Base-by-base conservation (phyloP, 1,139 yeast species). In the Geotrichum cucujoidarum region DNA sequence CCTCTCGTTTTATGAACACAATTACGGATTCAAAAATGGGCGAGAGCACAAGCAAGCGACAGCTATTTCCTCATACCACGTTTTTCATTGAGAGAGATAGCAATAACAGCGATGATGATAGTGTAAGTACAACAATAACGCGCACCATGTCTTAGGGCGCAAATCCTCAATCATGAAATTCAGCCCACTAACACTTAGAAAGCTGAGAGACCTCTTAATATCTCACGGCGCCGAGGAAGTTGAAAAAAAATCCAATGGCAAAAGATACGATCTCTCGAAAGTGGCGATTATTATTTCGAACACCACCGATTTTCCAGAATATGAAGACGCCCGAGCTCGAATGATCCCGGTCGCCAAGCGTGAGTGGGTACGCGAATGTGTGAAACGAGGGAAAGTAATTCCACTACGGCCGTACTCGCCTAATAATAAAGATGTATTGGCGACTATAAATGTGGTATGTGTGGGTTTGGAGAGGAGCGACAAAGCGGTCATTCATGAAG, bases 261-360 rank as follows among this genome's bases (percentile, higher is more conserved):
- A 18, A 24, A 35, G 24, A 17, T 21, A 24, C 32, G n/a, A 37
- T 13, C 32, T 45, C 22, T 14, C 38, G 2, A 35, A 38, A 11
- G 56, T 58, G 20, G 55, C 80, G 16, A 84, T 81, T 53, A 75
- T 85, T 8, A 71, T 86, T 7, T 68, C 87, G 14, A 70, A 71
- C 31, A 67, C 75, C 5, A 62, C 71, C 2, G 72, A 76, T 22
- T 84, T 83, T 55, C 74, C 76, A 4, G 81, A 81, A 38, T 82
- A 80, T 58, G 63, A 62, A 4, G 62, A 67, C 13, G 76, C 83
- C 1, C 71, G 70, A 42, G 72, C 71, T 16, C 67, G 76, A 29
- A 72, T 85, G 77, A 74, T 86, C 14, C 92, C 95, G 0, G 77
- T 86, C 1, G 83, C 86, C 1, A 75, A 77, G 0, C 73, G 81